phyloP scores from a whole-genome alignment of 208 protist genomes.

The Phytomonas sp. region DNA sequence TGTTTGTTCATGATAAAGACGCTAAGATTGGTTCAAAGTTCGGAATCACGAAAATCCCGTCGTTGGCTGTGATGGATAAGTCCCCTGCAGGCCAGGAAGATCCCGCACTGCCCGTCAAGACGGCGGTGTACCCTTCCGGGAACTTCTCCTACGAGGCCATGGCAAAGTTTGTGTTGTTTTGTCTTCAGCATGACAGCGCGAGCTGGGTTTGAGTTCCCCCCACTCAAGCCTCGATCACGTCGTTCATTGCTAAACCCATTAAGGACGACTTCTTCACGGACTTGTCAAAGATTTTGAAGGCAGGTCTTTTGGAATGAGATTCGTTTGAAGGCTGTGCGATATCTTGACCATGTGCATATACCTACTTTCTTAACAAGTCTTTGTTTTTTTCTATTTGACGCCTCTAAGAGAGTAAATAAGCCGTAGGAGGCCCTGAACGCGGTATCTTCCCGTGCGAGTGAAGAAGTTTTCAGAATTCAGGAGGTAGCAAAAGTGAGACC shows the following conservation, averaged over 20 bases:
- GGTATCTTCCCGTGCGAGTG: not conserved
- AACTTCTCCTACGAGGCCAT: slow-evolving; percentile 60
- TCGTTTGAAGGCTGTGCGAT: slow-evolving; percentile 20
- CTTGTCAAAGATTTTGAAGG: slow-evolving; percentile 18
- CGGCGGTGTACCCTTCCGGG: slow-evolving; percentile 30
- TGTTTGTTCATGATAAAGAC: slow-evolving; percentile 38
- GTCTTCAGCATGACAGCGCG: slow-evolving; percentile 10
- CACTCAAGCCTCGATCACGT: slow-evolving; percentile 4
- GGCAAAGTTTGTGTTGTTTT: slow-evolving; percentile 53
- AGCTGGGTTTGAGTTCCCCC: not conserved
- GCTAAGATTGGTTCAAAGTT: slow-evolving; percentile 16
- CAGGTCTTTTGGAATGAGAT: slow-evolving; percentile 40
- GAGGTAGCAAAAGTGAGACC: not conserved
- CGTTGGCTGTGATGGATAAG: slow-evolving; percentile 37
- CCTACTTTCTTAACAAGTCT: slow-evolving; percentile 39
- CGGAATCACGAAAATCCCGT: slow-evolving; percentile 38
- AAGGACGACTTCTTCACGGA: slow-evolving; percentile 35
- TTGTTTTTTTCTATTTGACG: slow-evolving; percentile 71
- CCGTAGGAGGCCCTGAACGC: slow-evolving; percentile 13
- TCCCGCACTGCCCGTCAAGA: not conserved
- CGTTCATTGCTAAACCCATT: slow-evolving; percentile 21
- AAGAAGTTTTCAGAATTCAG: not conserved
- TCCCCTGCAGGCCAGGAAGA: slow-evolving; percentile 1
- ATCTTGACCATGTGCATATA: slow-evolving; percentile 24
- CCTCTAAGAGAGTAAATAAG: slow-evolving; percentile 10